phyloP scores from a whole-genome alignment of 2,329 filamentous ascomycete genomes.

The Monilinia laxa region DNA sequence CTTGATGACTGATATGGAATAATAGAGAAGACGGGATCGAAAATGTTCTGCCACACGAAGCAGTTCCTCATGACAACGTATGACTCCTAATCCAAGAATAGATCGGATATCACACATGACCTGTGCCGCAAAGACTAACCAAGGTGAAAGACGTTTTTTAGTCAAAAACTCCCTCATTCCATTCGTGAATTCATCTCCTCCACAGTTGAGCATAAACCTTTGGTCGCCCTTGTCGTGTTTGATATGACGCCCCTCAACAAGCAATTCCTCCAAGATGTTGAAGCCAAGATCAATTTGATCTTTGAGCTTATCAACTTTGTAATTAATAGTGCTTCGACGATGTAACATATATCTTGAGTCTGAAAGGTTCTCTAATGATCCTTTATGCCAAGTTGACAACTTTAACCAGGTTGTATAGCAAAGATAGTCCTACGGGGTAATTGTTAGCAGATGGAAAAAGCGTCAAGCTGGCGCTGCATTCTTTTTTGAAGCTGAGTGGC shows the following conservation, averaged over 20 bases:
- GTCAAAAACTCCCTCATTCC: conserved; percentile 34
- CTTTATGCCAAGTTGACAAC: neutral
- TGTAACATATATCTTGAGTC: too few relatives aligned
- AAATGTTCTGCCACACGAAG: too few relatives aligned
- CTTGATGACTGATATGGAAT: too few relatives aligned
- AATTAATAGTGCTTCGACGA: neutral
- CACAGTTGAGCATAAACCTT: conserved; percentile 8
- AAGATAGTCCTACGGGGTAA: neutral
- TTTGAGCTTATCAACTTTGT: neutral
- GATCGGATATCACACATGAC: conserved; percentile 40
- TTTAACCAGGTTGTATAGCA: neutral
- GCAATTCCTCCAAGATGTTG: neutral
- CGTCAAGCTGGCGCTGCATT: neutral
- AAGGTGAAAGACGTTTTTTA: conserved; percentile 29
- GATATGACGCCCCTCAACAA: neutral
- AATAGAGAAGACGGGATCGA: too few relatives aligned
- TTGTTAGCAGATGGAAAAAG: neutral
- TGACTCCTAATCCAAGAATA: conserved; percentile 36
- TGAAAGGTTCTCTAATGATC: neutral
- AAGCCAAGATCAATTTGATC: neutral
- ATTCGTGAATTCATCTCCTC: conserved; percentile 38
- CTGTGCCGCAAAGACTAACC: conserved; percentile 39
- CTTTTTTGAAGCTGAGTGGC: too few relatives aligned
- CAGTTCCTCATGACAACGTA: conserved; percentile 25
- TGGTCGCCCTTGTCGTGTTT: neutral